Base-by-base conservation (phyloP, 352 stramenopile genomes). In the Pythium folliculosum region DNA sequence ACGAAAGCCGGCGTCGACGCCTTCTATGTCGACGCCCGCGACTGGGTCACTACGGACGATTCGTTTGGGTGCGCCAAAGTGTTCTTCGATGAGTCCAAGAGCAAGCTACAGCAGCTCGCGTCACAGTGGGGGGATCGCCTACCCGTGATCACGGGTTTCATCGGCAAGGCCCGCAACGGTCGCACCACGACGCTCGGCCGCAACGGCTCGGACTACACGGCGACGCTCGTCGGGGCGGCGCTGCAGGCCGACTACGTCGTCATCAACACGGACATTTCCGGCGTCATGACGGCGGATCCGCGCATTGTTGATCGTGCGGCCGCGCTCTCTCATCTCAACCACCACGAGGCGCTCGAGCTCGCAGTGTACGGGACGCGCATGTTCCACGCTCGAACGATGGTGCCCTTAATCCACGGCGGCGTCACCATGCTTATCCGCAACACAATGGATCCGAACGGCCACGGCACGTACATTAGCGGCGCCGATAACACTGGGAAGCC, bases 391-490 rank as follows among this genome's bases (percentile, higher is more conserved):
- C 83, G 84, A 8, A 95, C 86, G n/a, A 93, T 95, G 83, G 77
- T 95, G 55, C 86, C 84, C 54, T 72, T 95, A 3, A 93, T 95
- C 63, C 84, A 95, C 50, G 75, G 77, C 53, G 82, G 84, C 13
- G 82, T 93, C 25, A 89, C 87, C 8, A 93, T 95, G 85, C 70
- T 93, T 17, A 93, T 95, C 63, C 83, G 85, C 59, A 95, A 93
- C 72, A 93, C 83, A 0, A 92, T 92, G 83, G 85, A 93, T 55
- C 82, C 81, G 17, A 69, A 91, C 32, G 87, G 84, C 56, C 80
- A 89, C 51, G 87, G 87, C 48, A 93, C 87, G 40, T 92, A 92
- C 65, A 95, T 95, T 58, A 92, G 81, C 69, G 76, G 77, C 8
- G 72, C 84, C 5, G 76, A 84, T 14, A 73, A 76, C 22, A 88